Base-by-base conservation (phyloP, 257 asterid species). In the Scutellaria galericulata region DNA sequence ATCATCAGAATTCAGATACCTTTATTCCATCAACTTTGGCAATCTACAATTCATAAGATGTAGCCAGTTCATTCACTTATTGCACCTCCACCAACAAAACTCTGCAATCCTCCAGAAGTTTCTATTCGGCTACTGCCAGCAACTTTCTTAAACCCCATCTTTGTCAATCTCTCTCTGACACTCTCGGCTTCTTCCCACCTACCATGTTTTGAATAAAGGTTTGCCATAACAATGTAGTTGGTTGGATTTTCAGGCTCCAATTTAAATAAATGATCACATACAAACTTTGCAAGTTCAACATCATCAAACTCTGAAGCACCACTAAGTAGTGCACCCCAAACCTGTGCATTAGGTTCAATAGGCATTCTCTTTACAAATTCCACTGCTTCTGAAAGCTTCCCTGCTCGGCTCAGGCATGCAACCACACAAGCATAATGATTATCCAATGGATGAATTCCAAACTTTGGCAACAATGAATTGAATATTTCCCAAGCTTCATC, bases 381-480 rank as follows among this genome's bases (percentile, higher is more conserved):
- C 55, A 83, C 76, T 4, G 96, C 96, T 78, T 93, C 93, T 42
- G 66, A 78, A 70, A 93, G 88, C 73, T 77, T 84, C 41, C 94
- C 95, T 50, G 85, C 88, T 42, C 96, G 84, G 75, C 85, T 75
- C 70, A 93, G 84, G 78, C 96, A 90, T 14, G 86, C 85, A 51
- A 89, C 96, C 80, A 90, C 47, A 72, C 96, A 89, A 64, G 96
- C 86, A 79, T 87, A 89, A 57, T 90, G 98, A 83, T 90, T 89
- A 72, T 62, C 75, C 79, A 74, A 71, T 10, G 93, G 97, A 5
- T 77, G 82, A 79, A 85, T 81, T 48, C 83, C 88, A 59, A 86
- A 85, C 71, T 79, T 77, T 1, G 91, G 88, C 72, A 83, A 70
- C 74, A 86, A 63, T 1, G 80, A 61, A 57, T 82, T 45, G 72